Base-by-base conservation (phyloP, 371 early-diverging fungal genomes). In the Mucor velutinosus region DNA sequence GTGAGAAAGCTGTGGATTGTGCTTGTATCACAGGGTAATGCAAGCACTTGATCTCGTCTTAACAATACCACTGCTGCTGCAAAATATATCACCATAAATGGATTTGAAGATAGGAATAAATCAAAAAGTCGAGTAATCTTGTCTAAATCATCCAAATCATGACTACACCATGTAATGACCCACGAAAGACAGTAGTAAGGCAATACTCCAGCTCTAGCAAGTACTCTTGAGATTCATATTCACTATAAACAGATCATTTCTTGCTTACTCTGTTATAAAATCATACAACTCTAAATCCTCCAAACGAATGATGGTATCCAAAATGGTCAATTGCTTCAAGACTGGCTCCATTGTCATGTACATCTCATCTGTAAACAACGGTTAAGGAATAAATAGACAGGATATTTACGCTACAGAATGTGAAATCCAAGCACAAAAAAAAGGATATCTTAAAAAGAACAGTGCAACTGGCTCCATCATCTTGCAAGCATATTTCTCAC, bases 81-180 rank as follows among this genome's bases (percentile, higher is more conserved):
- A 60, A 92, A 74, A 67, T 94, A 94, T 0, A 94, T 71, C 0
- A 88, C 83, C 87, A 91, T 91, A 55, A 93, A 76, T 0, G 94
- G 94, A 64, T 88, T 89, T 41, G 84, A 85, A 27, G 83, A 83
- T 1, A 95, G 62, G 19, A 94, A 88, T 33, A 93, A 76, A 70
- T 95, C 95, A 74, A 89, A 93, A 11, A 95, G 67, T 25, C 94
- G 84, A 35, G 87, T 72, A 14, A 91, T 79, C 19, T 78, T 77
- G 15, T 66, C 72, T 27, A 92, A 75, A 69, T 82, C 82, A 32
- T 76, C 69, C 5, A 95, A 56, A 64, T 94, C 90, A 72, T 95
- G 95, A 30, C 91, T 88, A 72, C 88, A 92, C 96, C 96, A 95
- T 15, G 95, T 93, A 53, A 95, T 81, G 10, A 95, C 86, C 94